Conservation (phyloP, 1,139 yeast genomes). For the Starmera stellimalicola region DNA sequence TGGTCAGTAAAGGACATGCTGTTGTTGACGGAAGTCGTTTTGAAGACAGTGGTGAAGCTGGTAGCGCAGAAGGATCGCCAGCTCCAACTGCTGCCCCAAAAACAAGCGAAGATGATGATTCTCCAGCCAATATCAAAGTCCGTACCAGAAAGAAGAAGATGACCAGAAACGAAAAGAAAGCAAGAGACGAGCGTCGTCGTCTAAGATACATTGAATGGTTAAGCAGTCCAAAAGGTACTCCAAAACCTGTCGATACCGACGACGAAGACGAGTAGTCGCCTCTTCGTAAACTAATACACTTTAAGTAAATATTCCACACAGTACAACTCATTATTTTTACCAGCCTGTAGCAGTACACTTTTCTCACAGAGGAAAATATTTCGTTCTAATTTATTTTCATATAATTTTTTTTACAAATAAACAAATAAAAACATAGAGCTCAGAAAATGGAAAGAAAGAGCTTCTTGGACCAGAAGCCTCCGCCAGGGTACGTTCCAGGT, state of each 20-base stretch:
- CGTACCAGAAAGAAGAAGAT: conserved; percentile 89
- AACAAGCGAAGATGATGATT: conserved; percentile 63
- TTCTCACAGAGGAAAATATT: no score
- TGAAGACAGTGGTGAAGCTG: conserved; percentile 64
- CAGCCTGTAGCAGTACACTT: no score
- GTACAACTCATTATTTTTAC: no score
- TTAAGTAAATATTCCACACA: no score
- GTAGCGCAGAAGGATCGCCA: conserved; percentile 29
- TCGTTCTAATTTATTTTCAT: no score
- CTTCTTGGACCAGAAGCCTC: conserved; percentile 84
- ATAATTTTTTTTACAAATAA: no score
- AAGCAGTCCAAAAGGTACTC: conserved; percentile 94
- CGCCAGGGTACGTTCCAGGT: conserved; percentile 87
- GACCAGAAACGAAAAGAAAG: conserved; percentile 92
- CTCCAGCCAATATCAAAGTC: conserved; percentile 93
- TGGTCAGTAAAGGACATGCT: conserved; percentile 73
- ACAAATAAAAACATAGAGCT: no score
- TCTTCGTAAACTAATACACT: no score
- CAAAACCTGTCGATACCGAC: conserved; percentile 87
- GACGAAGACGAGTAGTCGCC: conserved; percentile 56
- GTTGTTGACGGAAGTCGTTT: conserved; percentile 71
- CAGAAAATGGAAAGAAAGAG: conserved; percentile 41
- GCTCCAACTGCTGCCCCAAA: conserved; percentile 33
- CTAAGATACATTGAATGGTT: conserved; percentile 92
- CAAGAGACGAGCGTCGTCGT: conserved; percentile 89